Evolutionary conservation across 306 rosid genomes (phyloP).

Genomic region (Lathyrus tuberosus): DNA sequence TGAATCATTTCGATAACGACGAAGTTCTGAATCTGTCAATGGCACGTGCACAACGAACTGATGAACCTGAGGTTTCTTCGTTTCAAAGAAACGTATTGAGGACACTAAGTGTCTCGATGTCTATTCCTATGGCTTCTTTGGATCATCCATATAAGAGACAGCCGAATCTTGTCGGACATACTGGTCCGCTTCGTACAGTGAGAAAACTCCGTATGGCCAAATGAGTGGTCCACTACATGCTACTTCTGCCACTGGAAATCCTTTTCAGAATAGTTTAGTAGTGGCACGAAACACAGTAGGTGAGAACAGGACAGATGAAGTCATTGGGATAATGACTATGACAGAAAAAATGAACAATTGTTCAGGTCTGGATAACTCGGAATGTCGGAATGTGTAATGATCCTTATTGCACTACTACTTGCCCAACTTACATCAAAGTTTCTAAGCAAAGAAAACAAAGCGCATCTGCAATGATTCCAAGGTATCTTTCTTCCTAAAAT

Average conservation of each 20-base stretch:
- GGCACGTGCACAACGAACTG: too few species aligned
- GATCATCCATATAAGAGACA: not conserved
- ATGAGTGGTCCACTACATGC: not conserved
- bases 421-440: conserved; percentile 67
- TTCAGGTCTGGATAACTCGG: conserved; percentile 65
- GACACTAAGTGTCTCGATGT: not conserved
- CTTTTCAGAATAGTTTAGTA: not conserved
- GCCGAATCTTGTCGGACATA: not conserved
- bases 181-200: not conserved
- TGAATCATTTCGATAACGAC: too few species aligned
- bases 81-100: not conserved
- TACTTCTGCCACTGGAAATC: not conserved
- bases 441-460: conserved; percentile 41
- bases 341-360: conserved; percentile 42
- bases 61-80: too few species aligned
- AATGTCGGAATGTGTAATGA: conserved; percentile 68
- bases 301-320: not conserved
- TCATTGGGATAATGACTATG: not conserved
- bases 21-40: too few species aligned
- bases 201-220: not conserved
- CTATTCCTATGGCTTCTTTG: not conserved
- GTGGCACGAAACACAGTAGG: not conserved
- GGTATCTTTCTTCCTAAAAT: too few species aligned
- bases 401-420: conserved; percentile 72
- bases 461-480: too few species aligned